Evolutionary conservation across 2,329 filamentous ascomycete genomes (phyloP).

Genomic region (Alternaria angustiovoidea): DNA sequence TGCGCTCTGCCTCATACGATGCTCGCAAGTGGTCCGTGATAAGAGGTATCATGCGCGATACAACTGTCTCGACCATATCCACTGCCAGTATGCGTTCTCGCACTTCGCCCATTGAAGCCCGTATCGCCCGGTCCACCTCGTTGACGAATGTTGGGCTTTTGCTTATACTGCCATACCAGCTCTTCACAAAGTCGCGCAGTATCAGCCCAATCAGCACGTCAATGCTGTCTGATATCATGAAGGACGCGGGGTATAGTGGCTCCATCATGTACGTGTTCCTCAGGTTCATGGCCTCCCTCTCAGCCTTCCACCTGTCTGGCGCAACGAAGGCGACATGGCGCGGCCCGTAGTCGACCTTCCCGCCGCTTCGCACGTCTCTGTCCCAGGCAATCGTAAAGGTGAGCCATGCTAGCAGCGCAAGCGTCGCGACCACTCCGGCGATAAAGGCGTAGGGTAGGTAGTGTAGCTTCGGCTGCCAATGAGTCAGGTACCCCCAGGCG

Average conservation of each 20-base stretch:
- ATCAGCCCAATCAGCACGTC: constrained; percentile 81
- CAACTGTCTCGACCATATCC: constrained; percentile 84
- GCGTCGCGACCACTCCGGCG: constrained; percentile 67
- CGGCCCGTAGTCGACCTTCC: constrained; percentile 52
- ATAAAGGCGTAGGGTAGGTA: constrained; percentile 87
- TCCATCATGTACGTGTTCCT: constrained; percentile 71
- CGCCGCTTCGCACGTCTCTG: constrained; percentile 52
- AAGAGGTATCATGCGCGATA: constrained; percentile 84
- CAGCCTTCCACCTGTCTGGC: constrained; percentile 71
- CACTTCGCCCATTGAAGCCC: constrained; percentile 74
- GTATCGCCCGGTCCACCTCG: constrained; percentile 83
- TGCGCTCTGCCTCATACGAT: constrained; percentile 88
- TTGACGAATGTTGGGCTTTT: constrained; percentile 80
- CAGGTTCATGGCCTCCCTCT: constrained; percentile 71
- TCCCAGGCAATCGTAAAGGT: constrained; percentile 66
- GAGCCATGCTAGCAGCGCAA: constrained; percentile 65
- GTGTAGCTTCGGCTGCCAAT: constrained; percentile 83
- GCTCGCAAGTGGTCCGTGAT: constrained; percentile 88
- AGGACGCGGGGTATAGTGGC: constrained; percentile 78
- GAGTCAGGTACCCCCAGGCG: constrained; percentile 85
- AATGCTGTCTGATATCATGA: constrained; percentile 79
- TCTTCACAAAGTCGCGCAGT: constrained; percentile 81
- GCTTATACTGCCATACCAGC: constrained; percentile 91
- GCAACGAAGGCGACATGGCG: constrained; percentile 66
- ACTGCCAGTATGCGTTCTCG: constrained; percentile 75